These are phyloP conservation scores for Brassica cretica DNA, from an alignment of 345 rosid species.

Conservation along the genomic window DNA sequence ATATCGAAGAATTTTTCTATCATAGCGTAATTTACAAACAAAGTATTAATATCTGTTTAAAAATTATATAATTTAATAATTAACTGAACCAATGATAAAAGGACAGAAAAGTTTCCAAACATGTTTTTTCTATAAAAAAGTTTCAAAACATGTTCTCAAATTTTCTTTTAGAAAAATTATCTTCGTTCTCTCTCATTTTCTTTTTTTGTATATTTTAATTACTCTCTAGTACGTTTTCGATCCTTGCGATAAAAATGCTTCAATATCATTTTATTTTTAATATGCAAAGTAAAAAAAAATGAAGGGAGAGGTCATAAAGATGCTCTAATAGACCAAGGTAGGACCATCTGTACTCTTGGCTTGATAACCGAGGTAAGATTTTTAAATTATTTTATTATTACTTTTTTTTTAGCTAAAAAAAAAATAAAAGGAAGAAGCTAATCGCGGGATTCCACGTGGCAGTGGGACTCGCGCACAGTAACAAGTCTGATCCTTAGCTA, in stretches of 20 bases:
- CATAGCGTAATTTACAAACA: neutral
- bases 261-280: neutral
- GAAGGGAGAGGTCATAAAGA: constrained; percentile 27
- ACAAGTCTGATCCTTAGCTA: too few relatives aligned
- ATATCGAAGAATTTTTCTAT: neutral
- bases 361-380: neutral
- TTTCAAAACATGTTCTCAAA: neutral
- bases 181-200: neutral
- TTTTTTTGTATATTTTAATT: too few relatives aligned
- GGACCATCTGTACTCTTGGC: too few relatives aligned
- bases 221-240: neutral
- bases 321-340: constrained; percentile 26
- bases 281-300: neutral
- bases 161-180: neutral
- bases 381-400: too few relatives aligned
- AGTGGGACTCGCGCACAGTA: too few relatives aligned
- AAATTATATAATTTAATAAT: too few relatives aligned
- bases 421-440: too few relatives aligned
- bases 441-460: too few relatives aligned
- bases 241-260: neutral
- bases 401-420: too few relatives aligned
- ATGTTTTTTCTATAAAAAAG: too few relatives aligned
- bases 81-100: neutral
- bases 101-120: neutral
- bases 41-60: neutral